These are phyloP conservation scores for Ascochyta viciae-villosae DNA, from an alignment of 2,329 filamentous ascomycete genomes.

Conservation along the genomic window DNA sequence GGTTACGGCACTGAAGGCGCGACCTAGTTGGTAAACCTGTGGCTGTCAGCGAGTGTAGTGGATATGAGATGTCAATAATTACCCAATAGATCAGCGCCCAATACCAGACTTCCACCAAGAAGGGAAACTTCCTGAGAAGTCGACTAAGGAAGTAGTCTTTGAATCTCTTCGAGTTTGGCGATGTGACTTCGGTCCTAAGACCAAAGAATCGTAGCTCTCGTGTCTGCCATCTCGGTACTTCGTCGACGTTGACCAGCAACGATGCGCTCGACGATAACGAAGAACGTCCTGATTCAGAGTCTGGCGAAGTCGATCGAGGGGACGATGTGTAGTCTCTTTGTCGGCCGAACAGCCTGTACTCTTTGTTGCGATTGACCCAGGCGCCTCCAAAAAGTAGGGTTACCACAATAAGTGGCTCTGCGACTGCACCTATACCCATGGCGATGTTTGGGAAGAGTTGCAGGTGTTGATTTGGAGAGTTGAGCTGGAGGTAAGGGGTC, in stretches of 20 bases:
- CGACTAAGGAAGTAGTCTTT: constrained; percentile 67
- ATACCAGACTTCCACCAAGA: constrained; percentile 78
- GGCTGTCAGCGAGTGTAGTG: constrained; percentile 6
- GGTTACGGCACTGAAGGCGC: constrained; percentile 73
- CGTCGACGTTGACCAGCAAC: constrained; percentile 50
- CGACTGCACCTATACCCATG: constrained; percentile 64
- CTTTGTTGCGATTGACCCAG: constrained; percentile 64
- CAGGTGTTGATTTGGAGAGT: neutral
- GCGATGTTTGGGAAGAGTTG: constrained; percentile 7
- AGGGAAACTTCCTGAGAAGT: constrained; percentile 71
- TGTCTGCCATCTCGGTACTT: constrained; percentile 56
- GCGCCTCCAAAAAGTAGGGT: constrained; percentile 67
- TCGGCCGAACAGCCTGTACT: constrained; percentile 46
- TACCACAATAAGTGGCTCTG: constrained; percentile 69
- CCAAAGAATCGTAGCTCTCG: constrained; percentile 57
- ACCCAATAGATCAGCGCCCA: constrained; percentile 82
- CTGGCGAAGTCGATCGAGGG: constrained; percentile 48
- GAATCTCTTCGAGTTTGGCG: constrained; percentile 69
- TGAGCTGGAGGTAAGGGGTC: neutral
- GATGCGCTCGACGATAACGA: constrained; percentile 53
- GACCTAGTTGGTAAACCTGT: constrained; percentile 76
- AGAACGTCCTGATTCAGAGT: constrained; percentile 50
- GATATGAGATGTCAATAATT: constrained; percentile 34
- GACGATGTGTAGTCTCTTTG: constrained; percentile 29
- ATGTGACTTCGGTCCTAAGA: constrained; percentile 58